These are phyloP conservation scores for Trichoderma virens DNA, from an alignment of 495 filamentous ascomycete species.

Conservation along the genomic window DNA sequence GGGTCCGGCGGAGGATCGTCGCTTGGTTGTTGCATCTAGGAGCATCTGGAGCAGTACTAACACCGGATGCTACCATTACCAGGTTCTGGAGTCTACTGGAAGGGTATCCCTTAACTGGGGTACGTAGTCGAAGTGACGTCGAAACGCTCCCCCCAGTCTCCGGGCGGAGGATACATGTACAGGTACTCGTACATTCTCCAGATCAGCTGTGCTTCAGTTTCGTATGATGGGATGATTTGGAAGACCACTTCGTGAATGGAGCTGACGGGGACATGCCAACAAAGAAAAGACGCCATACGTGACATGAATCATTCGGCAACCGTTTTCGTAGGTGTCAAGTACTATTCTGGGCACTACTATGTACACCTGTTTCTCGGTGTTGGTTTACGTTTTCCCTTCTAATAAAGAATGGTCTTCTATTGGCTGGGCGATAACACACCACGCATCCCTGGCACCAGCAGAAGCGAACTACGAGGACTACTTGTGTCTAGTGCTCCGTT, in stretches of 20 bases:
- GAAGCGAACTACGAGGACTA: too few species aligned
- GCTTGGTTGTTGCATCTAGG: background rate
- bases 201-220: background rate
- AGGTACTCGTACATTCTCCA: too few species aligned
- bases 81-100: too few species aligned
- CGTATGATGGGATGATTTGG: background rate
- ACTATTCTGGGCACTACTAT: too few species aligned
- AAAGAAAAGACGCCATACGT: background rate
- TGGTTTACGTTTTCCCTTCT: background rate
- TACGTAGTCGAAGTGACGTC: background rate
- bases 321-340: too few species aligned
- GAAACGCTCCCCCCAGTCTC: background rate
- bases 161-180: background rate
- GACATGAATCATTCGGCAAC: background rate
- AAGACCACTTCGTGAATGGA: constrained; percentile 2
- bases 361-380: too few species aligned
- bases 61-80: too few species aligned
- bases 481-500: too few species aligned
- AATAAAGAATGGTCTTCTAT: background rate
- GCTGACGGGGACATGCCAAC: background rate
- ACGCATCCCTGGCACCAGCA: background rate
- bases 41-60: too few species aligned
- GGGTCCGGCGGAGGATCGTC: background rate
- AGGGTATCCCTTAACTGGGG: background rate
- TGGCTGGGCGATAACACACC: background rate